A percentile compares a stretch with the other conserved stretches of the same genome.
Evolutionary conservation across 139 green algal genomes (phyloP).

Genomic region (Ostreobium quekettii): DNA sequence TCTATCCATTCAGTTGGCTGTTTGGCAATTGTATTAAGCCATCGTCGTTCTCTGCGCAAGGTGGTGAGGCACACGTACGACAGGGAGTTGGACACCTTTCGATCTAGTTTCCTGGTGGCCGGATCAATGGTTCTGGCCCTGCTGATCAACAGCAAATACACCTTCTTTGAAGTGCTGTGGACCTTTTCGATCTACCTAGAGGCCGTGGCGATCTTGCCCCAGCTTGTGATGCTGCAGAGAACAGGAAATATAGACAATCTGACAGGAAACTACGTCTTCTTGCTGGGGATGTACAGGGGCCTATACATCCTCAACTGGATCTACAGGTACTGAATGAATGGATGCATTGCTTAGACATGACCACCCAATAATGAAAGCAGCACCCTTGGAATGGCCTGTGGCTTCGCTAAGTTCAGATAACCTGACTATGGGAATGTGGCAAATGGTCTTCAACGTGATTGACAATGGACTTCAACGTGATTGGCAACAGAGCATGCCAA

Average conservation of each 20-base stretch:
- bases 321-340: no score
- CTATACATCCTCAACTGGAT: conserved; percentile 99
- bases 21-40: not conserved
- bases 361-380: no score
- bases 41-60: not conserved
- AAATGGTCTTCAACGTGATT: no score
- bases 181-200: conserved; percentile 99
- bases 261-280: conserved; percentile 96
- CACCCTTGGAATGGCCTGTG: no score
- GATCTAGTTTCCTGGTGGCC: conserved; percentile 68
- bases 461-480: no score
- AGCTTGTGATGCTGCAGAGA: conserved; percentile 96
- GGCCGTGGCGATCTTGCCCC: conserved; percentile 95
- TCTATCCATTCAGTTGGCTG: no score
- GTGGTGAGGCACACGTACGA: conserved; percentile 91
- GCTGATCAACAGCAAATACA: conserved; percentile 33
- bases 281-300: conserved; percentile 86
- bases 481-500: no score
- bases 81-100: conserved; percentile 94
- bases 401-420: no score
- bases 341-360: no score
- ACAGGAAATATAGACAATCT: conserved; percentile 99
- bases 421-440: no score
- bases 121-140: conserved; percentile 71
- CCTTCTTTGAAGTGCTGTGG: conserved; percentile 77